Evolutionary conservation across 176 grass and related monocot species (phyloP).

Genomic region (Microstegium vimineum): DNA sequence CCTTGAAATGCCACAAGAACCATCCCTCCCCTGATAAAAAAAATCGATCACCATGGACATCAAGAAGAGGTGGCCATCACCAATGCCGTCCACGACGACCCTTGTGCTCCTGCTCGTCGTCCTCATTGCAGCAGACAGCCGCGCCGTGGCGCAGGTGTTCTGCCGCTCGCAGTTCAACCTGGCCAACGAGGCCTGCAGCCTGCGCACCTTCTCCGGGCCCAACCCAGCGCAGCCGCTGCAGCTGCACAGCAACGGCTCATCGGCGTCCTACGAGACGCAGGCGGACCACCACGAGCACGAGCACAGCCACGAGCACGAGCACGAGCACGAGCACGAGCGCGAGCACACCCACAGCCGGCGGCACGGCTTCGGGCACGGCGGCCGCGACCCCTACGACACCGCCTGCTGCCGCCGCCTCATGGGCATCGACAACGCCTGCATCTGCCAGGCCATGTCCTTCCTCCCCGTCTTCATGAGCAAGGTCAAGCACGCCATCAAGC

Average conservation of each 20-base stretch:
- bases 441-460: constrained; percentile 63
- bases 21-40: constrained; percentile 5
- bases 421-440: constrained; percentile 67
- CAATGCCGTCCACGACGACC: background rate
- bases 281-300: background rate
- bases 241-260: constrained; percentile 31
- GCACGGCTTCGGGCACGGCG: background rate
- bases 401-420: constrained; percentile 73
- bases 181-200: constrained; percentile 73
- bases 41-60: constrained; percentile 3
- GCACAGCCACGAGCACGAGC: background rate
- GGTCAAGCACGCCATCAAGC: constrained; percentile 62
- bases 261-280: constrained; percentile 36
- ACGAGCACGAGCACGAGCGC: background rate
- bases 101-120: constrained; percentile 11
- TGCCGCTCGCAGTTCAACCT: constrained; percentile 72
- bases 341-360: background rate
- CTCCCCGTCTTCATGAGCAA: constrained; percentile 72
- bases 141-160: constrained; percentile 44
- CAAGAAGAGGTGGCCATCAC: background rate
- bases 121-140: background rate
- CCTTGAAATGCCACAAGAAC: constrained; percentile 15
- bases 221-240: constrained; percentile 29
- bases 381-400: constrained; percentile 52
- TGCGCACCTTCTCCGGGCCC: constrained; percentile 14